These are phyloP conservation scores for Prunus mira DNA, from an alignment of 306 rosid genomes.

Conservation along the genomic window DNA sequence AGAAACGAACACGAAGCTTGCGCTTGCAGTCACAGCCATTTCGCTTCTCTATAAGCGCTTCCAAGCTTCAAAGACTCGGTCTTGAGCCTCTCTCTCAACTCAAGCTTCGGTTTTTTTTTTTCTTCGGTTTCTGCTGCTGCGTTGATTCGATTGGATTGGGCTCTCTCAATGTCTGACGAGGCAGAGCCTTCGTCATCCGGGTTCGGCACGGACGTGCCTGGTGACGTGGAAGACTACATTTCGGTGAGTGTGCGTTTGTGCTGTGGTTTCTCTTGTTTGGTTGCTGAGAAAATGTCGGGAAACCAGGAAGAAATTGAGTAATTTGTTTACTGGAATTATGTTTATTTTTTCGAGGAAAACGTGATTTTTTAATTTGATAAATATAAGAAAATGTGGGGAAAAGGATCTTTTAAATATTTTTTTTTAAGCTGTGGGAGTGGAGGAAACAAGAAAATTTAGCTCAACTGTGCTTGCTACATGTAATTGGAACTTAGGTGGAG, in stretches of 20 bases:
- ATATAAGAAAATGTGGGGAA: background rate
- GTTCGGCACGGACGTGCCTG: slow-evolving; percentile 35
- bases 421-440: background rate
- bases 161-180: slow-evolving; percentile 44
- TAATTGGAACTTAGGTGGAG: background rate
- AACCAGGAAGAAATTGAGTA: background rate
- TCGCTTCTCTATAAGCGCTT: background rate
- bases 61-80: background rate
- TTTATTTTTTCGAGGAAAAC: background rate
- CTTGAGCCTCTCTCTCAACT: background rate
- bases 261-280: background rate
- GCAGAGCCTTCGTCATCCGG: slow-evolving; percentile 20
- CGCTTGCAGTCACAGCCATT: slow-evolving; percentile 2
- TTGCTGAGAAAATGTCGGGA: slow-evolving; percentile 19
- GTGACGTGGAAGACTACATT: slow-evolving; percentile 69
- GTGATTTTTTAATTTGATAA: background rate
- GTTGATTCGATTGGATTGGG: slow-evolving; percentile 5
- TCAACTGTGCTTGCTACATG: background rate
- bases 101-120: background rate
- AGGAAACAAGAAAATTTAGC: slow-evolving; percentile 8
- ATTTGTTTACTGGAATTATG: background rate
- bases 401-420: background rate
- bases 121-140: background rate
- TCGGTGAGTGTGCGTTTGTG: slow-evolving; percentile 38
- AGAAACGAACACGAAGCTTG: slow-evolving; percentile 56